Evolutionary conservation across 306 rosid species (phyloP).

Genomic region (Sechiopsis laciniata): DNA sequence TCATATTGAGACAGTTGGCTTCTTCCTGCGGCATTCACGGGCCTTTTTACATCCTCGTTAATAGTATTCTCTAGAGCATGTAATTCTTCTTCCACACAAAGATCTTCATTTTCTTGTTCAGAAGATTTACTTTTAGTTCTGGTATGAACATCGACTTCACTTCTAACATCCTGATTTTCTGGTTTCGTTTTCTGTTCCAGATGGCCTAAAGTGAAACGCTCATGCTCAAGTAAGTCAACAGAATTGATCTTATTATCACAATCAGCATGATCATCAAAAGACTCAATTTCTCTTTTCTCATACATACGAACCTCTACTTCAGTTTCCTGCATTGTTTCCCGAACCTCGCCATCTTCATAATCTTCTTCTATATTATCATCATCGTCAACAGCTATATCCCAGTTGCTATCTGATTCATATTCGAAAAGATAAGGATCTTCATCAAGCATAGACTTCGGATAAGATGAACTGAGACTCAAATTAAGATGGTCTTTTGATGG

Average conservation of each 20-base stretch:
- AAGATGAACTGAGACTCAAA: slow-evolving; percentile 34
- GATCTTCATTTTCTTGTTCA: slow-evolving; percentile 23
- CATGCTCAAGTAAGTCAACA: slow-evolving; percentile 30
- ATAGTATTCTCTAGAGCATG: slow-evolving; percentile 25
- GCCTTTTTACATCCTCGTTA: slow-evolving; percentile 30
- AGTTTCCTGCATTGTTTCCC: slow-evolving; percentile 44
- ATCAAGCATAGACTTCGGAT: slow-evolving; percentile 38
- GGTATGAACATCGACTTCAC: slow-evolving; percentile 28
- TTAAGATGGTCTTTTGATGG: slow-evolving; percentile 28
- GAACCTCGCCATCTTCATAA: slow-evolving; percentile 83
- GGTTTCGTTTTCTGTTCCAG: slow-evolving; percentile 28
- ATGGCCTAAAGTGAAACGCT: slow-evolving; percentile 28
- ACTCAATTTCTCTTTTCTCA: slow-evolving; percentile 47
- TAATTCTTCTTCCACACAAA: slow-evolving; percentile 34
- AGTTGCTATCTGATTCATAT: slow-evolving; percentile 76
- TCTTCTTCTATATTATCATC: slow-evolving; percentile 52
- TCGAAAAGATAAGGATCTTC: slow-evolving; percentile 60
- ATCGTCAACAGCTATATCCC: slow-evolving; percentile 46
- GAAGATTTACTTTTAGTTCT: slow-evolving; percentile 7
- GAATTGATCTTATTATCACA: slow-evolving; percentile 34
- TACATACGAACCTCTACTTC: slow-evolving; percentile 22
- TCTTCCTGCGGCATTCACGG: slow-evolving; percentile 24
- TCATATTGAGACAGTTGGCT: slow-evolving; percentile 29
- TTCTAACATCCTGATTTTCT: slow-evolving; percentile 12
- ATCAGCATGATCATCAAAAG: slow-evolving; percentile 28